These are phyloP conservation scores for Microsporum ferrugineum DNA, from an alignment of 2,329 filamentous ascomycete species.

Conservation along the genomic window DNA sequence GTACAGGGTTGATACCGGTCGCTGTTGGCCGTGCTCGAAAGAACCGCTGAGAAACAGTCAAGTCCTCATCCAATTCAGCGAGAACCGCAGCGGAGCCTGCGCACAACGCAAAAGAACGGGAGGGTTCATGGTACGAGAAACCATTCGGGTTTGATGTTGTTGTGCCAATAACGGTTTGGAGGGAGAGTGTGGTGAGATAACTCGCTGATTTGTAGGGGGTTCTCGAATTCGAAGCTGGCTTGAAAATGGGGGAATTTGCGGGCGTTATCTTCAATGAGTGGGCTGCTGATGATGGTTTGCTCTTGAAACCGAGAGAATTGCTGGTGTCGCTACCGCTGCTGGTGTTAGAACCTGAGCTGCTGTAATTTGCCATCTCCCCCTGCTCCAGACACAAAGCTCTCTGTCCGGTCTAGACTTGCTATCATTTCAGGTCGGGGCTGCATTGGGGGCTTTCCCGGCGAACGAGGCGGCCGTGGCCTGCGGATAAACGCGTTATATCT, in stretches of 20 bases:
- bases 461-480: not conserved
- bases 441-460: constrained; percentile 17
- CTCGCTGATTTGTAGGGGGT: constrained; percentile 45
- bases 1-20: constrained; percentile 54
- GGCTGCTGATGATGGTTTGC: constrained; percentile 24
- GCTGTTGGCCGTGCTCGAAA: constrained; percentile 69
- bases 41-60: constrained; percentile 64
- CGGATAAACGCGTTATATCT: not conserved
- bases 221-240: constrained; percentile 44
- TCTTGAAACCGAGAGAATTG: constrained; percentile 23
- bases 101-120: constrained; percentile 68
- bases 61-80: constrained; percentile 60
- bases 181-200: constrained; percentile 46
- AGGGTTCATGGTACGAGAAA: constrained; percentile 67
- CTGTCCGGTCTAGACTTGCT: constrained; percentile 19
- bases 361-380: constrained; percentile 29
- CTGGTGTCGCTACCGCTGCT: constrained; percentile 18
- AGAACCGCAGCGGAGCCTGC: constrained; percentile 91
- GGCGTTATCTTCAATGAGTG: constrained; percentile 56
- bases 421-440: constrained; percentile 21
- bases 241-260: constrained; percentile 60
- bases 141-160: constrained; percentile 75
- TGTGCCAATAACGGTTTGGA: constrained; percentile 80
- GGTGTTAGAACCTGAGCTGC: constrained; percentile 19
- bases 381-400: constrained; percentile 14